These are phyloP conservation scores for Cadophora gregata DNA, from an alignment of 2,329 filamentous ascomycete genomes.

Conservation along the genomic window DNA sequence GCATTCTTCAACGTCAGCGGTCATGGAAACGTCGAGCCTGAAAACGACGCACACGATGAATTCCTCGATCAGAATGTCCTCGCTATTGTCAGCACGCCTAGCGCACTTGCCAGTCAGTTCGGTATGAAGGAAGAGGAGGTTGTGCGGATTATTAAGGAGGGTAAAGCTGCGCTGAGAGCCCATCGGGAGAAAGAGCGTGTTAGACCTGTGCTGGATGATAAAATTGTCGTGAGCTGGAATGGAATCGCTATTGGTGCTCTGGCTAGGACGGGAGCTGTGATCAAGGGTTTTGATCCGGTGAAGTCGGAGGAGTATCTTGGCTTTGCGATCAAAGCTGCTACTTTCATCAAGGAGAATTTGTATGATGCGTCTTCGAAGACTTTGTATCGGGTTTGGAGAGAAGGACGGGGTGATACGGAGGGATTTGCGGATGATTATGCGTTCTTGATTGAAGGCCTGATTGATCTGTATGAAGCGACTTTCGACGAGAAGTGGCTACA, in stretches of 20 bases:
- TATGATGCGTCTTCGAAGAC: conserved; percentile 69
- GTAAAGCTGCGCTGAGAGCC: conserved; percentile 70
- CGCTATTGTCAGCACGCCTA: conserved; percentile 69
- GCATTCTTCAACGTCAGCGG: conserved; percentile 84
- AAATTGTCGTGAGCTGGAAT: conserved; percentile 87
- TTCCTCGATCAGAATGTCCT: conserved; percentile 94
- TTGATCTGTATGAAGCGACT: conserved; percentile 85
- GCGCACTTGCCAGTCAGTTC: conserved; percentile 76
- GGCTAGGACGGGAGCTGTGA: conserved; percentile 72
- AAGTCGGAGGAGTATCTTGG: conserved; percentile 65
- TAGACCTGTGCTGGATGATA: conserved; percentile 82
- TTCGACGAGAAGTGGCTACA: conserved; percentile 76
- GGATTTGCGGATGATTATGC: conserved; percentile 96
- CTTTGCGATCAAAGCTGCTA: conserved; percentile 70
- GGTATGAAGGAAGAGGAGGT: conserved; percentile 74
- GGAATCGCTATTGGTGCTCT: conserved; percentile 85
- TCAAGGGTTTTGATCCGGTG: conserved; percentile 64
- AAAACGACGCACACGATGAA: conserved; percentile 89
- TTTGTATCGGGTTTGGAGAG: conserved; percentile 77
- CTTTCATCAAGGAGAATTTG: conserved; percentile 75
- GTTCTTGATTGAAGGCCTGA: conserved; percentile 80
- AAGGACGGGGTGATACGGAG: conserved; percentile 65
- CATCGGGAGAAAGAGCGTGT: conserved; percentile 78
- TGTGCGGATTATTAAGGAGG: conserved; percentile 67
- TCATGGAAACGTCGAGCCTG: conserved; percentile 83